phyloP scores from a whole-genome alignment of 441 rosid species.

The Geranium incanum region DNA sequence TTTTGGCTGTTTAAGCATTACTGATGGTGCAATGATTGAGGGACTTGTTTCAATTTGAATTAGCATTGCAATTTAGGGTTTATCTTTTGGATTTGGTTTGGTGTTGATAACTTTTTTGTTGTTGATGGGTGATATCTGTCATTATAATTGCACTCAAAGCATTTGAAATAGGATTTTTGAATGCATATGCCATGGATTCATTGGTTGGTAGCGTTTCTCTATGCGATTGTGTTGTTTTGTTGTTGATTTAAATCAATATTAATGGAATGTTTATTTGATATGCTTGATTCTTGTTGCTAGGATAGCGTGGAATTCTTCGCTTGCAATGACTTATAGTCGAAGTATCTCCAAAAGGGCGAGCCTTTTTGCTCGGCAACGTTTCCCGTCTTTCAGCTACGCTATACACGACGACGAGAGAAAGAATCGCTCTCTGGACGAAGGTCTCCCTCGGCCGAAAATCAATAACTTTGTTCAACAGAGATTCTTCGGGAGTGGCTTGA shows the following conservation, averaged over 20 bases:
- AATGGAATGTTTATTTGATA: neutral
- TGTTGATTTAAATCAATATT: neutral
- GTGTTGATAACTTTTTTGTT: neutral
- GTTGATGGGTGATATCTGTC: no score
- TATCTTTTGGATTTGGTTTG: neutral
- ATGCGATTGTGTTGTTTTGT: neutral
- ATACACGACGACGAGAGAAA: conserved; percentile 36
- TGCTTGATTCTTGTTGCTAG: conserved; percentile 8
- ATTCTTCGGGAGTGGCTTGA: conserved; percentile 27
- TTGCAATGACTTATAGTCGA: conserved; percentile 49
- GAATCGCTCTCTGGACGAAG: conserved; percentile 19
- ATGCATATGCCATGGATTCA: neutral
- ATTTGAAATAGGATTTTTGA: neutral
- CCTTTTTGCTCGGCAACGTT: conserved; percentile 28
- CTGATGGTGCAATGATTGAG: neutral
- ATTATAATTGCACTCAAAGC: neutral
- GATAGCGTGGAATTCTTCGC: neutral
- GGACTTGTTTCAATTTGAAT: neutral
- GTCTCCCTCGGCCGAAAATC: conserved; percentile 23
- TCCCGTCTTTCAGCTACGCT: conserved; percentile 23
- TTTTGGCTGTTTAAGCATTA: no score
- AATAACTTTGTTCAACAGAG: conserved; percentile 31
- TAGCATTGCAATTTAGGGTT: neutral
- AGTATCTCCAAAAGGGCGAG: conserved; percentile 44
- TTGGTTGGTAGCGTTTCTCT: neutral